These are phyloP conservation scores for Daldinia sp. DNA, from an alignment of 2,329 filamentous ascomycete species.

Conservation along the genomic window DNA sequence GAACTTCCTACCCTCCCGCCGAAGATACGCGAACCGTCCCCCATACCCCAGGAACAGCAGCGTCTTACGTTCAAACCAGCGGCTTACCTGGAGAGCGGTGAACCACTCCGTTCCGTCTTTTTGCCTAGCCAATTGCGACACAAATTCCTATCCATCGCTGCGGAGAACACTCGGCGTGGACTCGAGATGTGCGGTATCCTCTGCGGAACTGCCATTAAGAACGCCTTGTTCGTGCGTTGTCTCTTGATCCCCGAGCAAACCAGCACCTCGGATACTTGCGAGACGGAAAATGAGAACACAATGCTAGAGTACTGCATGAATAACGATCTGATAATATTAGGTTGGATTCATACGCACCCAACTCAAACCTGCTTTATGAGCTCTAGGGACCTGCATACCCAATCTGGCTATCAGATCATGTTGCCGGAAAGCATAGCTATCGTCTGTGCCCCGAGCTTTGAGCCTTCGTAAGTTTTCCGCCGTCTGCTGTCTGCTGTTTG, in stretches of 20 bases:
- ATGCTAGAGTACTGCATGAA: conserved; percentile 91
- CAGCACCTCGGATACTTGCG: conserved; percentile 91
- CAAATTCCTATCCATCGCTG: conserved; percentile 79
- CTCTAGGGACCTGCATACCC: conserved; percentile 91
- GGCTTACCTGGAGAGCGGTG: conserved; percentile 90
- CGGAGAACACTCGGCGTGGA: conserved; percentile 81
- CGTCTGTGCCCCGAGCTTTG: conserved; percentile 88
- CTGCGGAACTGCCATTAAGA: conserved; percentile 89
- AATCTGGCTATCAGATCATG: conserved; percentile 95
- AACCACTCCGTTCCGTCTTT: conserved; percentile 87
- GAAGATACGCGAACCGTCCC: conserved; percentile 46
- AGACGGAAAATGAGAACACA: conserved; percentile 86
- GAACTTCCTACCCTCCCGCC: conserved; percentile 49
- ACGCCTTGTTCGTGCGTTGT: conserved; percentile 90
- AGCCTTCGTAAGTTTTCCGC: conserved; percentile 72
- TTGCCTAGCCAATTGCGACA: conserved; percentile 80
- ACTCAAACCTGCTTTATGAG: conserved; percentile 99
- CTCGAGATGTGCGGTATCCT: conserved; percentile 96
- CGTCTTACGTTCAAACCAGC: conserved; percentile 84
- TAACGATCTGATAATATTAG: conserved; percentile 85
- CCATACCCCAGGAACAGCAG: conserved; percentile 60
- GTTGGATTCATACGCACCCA: conserved; percentile 98
- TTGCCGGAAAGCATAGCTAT: conserved; percentile 96
- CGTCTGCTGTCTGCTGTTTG: neutral
- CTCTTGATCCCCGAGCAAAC: conserved; percentile 92